These are phyloP conservation scores for Fusarium bulbicola DNA, from an alignment of 2,329 filamentous ascomycete genomes.

Conservation along the genomic window DNA sequence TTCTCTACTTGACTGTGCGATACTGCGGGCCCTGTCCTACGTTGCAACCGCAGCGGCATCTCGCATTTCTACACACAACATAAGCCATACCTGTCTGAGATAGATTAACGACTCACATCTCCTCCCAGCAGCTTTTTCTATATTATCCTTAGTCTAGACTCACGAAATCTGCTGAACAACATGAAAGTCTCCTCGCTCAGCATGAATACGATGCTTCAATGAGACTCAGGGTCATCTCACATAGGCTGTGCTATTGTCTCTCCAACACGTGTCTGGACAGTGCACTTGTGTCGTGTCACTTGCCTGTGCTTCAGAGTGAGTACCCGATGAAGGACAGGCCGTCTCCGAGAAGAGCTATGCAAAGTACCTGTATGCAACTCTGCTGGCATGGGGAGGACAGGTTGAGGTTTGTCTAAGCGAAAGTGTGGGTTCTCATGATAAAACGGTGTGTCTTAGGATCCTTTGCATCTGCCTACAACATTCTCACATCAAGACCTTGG, in stretches of 20 bases:
- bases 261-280: conserved; percentile 32
- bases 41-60: conserved; percentile 38
- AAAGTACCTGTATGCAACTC: conserved; percentile 10
- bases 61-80: conserved; percentile 29
- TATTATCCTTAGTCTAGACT: background rate
- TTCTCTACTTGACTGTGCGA: conserved; percentile 10
- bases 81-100: conserved; percentile 22
- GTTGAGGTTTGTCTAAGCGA: conserved; percentile 38
- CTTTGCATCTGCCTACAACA: background rate
- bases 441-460: conserved; percentile 24
- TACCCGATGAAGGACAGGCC: conserved; percentile 29
- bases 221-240: conserved; percentile 7
- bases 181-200: background rate
- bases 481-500: background rate
- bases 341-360: conserved; percentile 16
- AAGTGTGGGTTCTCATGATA: conserved; percentile 19
- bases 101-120: conserved; percentile 17
- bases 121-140: background rate
- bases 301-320: conserved; percentile 28
- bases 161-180: background rate
- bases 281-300: conserved; percentile 18
- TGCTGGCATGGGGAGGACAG: background rate
- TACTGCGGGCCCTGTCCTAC: conserved; percentile 25
- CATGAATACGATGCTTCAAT: background rate
- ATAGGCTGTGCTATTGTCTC: conserved; percentile 24